Evolutionary conservation across 2,329 filamentous ascomycete species (phyloP).

Genomic region (Didymellaceae sp.): DNA sequence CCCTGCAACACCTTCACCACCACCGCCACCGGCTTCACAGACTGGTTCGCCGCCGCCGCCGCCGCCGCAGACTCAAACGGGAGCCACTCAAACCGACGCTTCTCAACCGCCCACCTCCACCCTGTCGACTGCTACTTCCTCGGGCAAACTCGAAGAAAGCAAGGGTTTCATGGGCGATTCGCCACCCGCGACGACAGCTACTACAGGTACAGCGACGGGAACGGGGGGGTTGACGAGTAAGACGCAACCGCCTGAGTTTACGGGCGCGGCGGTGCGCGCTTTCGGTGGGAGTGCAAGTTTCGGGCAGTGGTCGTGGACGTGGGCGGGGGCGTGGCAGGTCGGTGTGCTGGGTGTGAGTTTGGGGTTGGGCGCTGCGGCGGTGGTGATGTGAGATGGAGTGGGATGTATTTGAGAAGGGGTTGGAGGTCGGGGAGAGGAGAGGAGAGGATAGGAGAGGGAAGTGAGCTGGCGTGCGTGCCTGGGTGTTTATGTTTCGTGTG

Average conservation of each 20-base stretch:
- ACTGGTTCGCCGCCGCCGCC: neutral
- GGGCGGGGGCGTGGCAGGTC: no score
- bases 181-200: no score
- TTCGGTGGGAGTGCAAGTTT: no score
- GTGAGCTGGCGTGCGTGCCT: no score
- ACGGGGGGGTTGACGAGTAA: neutral
- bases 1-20: neutral
- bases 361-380: no score
- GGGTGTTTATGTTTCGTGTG: no score
- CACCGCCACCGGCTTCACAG: neutral
- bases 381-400: no score
- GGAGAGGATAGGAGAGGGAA: no score
- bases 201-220: neutral
- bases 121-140: neutral
- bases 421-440: no score
- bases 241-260: neutral
- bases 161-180: constrained; percentile 9
- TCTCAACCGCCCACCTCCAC: neutral
- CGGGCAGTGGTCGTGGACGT: no score
- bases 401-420: no score
- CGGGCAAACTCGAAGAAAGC: constrained; percentile 2
- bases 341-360: no score
- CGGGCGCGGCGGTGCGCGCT: constrained; percentile 9
- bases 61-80: neutral
- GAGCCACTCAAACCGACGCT: neutral